Conservation (phyloP, 345 rosid species). For the Acer yangbiense region DNA sequence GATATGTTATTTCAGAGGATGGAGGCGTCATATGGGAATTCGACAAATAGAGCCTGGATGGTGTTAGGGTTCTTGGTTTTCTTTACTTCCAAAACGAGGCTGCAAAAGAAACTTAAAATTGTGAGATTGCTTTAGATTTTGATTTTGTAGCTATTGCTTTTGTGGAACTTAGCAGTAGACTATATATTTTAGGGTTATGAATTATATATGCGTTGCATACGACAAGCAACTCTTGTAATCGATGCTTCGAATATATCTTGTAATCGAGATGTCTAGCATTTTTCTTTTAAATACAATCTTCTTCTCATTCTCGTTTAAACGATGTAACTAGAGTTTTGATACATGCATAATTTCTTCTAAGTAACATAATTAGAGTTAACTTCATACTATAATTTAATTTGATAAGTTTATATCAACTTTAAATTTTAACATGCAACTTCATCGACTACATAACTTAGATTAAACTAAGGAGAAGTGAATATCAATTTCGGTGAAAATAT, state of each 20-base stretch:
- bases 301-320: no score
- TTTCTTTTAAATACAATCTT: no score
- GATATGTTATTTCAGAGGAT: constrained; percentile 45
- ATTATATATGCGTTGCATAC: background rate
- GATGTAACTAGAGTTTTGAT: no score
- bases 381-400: no score
- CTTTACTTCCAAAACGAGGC: background rate
- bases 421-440: no score
- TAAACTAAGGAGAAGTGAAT: no score
- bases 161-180: background rate
- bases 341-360: no score
- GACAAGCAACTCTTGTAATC: background rate
- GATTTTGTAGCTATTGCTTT: background rate
- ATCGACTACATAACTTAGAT: no score
- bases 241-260: background rate
- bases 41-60: constrained; percentile 38
- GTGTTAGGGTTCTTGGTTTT: background rate
- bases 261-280: no score
- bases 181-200: background rate
- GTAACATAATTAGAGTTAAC: no score
- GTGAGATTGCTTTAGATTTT: background rate
- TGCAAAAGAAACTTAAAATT: background rate
- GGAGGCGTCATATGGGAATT: constrained; percentile 66
- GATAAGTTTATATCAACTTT: no score
- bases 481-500: no score